These are phyloP conservation scores for Fusarium hainanense DNA, from an alignment of 2,329 filamentous ascomycete genomes.

Conservation along the genomic window DNA sequence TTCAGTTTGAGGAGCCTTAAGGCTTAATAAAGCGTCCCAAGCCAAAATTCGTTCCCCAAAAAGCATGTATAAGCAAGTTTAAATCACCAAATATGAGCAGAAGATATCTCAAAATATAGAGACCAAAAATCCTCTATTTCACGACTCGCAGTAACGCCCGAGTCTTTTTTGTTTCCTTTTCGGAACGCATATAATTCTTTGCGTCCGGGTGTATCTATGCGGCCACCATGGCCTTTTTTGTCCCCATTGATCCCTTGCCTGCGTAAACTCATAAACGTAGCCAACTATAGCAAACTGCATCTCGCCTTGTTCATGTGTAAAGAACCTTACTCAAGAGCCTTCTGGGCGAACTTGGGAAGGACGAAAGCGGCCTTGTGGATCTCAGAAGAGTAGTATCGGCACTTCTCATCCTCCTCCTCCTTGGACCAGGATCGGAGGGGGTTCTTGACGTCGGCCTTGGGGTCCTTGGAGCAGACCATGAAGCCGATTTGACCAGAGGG, in stretches of 20 bases:
- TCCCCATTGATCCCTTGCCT: constrained; percentile 32
- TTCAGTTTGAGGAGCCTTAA: constrained; percentile 51
- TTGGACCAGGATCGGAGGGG: constrained; percentile 83
- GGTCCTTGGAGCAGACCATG: constrained; percentile 99
- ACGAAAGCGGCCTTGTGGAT: constrained; percentile 96
- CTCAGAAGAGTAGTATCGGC: constrained; percentile 97
- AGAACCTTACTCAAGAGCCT: constrained; percentile 68
- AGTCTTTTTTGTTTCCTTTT: constrained; percentile 26
- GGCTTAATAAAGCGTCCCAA: not conserved
- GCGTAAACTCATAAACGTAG: constrained; percentile 41
- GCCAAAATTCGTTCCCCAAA: not conserved
- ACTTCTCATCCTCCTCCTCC: constrained; percentile 92
- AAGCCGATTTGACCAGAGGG: constrained; percentile 99
- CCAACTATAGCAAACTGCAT: constrained; percentile 16
- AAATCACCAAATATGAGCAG: not conserved
- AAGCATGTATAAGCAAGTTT: not conserved
- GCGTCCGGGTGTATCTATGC: constrained; percentile 33
- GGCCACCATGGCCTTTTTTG: constrained; percentile 34
- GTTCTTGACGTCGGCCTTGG: constrained; percentile 82
- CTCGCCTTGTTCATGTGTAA: not conserved
- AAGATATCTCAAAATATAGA: constrained; percentile 1
- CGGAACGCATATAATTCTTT: constrained; percentile 17
- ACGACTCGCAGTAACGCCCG: constrained; percentile 31
- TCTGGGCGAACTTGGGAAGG: constrained; percentile 91
- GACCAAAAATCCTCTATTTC: constrained; percentile 32